These are phyloP conservation scores for Curvularia eragrostidis DNA, from an alignment of 2,329 filamentous ascomycete genomes.

Conservation along the genomic window DNA sequence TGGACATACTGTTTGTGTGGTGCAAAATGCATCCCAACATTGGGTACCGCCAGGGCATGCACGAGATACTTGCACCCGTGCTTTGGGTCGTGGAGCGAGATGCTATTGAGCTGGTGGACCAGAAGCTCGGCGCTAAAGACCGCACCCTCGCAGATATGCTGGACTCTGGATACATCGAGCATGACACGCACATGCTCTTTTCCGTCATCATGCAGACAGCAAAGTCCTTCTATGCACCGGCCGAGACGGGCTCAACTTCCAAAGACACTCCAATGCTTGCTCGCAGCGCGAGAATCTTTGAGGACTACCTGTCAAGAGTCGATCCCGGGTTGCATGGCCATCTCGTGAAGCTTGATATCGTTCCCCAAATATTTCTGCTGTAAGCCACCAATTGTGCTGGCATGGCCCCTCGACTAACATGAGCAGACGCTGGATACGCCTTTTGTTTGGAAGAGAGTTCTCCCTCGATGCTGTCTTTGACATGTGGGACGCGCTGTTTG, in stretches of 20 bases:
- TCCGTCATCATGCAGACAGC: slow-evolving; percentile 86
- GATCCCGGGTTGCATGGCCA: slow-evolving; percentile 86
- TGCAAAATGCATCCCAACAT: slow-evolving; percentile 88
- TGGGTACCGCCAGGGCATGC: slow-evolving; percentile 98
- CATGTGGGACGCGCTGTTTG: slow-evolving; percentile 92
- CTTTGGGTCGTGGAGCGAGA: slow-evolving; percentile 85
- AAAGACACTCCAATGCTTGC: slow-evolving; percentile 76
- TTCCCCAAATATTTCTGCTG: slow-evolving; percentile 98
- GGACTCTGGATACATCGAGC: slow-evolving; percentile 78
- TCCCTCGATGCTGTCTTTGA: slow-evolving; percentile 82
- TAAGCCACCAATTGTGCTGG: slow-evolving; percentile 52
- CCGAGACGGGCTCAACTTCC: slow-evolving; percentile 35
- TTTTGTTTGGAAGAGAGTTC: slow-evolving; percentile 93
- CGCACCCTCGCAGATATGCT: slow-evolving; percentile 59
- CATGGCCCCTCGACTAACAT: slow-evolving; percentile 24
- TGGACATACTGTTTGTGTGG: slow-evolving; percentile 92
- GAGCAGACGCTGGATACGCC: slow-evolving; percentile 83
- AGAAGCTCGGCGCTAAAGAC: slow-evolving; percentile 32
- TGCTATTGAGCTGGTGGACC: slow-evolving; percentile 64
- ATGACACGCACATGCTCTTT: slow-evolving; percentile 89
- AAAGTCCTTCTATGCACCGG: slow-evolving; percentile 84
- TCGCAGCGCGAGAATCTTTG: slow-evolving; percentile 85
- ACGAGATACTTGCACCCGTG: slow-evolving; percentile 90
- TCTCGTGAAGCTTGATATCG: slow-evolving; percentile 80
- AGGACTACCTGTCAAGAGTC: slow-evolving; percentile 75